Conservation (phyloP, 1,139 yeast species). For the Hyphopichia khmerensis region DNA sequence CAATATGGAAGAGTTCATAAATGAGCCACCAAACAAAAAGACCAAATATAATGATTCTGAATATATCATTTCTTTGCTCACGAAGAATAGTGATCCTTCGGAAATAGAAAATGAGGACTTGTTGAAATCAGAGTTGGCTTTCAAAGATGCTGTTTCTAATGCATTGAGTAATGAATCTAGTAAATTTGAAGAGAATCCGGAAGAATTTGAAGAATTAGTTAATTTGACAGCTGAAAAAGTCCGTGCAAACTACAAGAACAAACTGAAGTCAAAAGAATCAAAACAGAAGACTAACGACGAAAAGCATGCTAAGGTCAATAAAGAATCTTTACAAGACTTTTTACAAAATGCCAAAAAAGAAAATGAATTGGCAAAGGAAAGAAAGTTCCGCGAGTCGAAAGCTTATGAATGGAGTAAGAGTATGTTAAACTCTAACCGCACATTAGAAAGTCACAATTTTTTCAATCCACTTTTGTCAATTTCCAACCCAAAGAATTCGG, state of each 20-base stretch:
- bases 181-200: slow-evolving; percentile 6
- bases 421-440: slow-evolving; percentile 32
- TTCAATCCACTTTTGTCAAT: slow-evolving; percentile 40
- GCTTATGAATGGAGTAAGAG: slow-evolving; percentile 56
- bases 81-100: slow-evolving; percentile 12
- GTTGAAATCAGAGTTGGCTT: slow-evolving; percentile 12
- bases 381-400: slow-evolving; percentile 44
- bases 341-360: slow-evolving; percentile 44
- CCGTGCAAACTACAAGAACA: slow-evolving; percentile 10
- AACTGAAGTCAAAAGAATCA: neutral
- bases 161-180: slow-evolving; percentile 13
- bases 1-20: slow-evolving; percentile 24
- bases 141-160: slow-evolving; percentile 22
- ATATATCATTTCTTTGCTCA: slow-evolving; percentile 15
- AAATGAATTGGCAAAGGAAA: slow-evolving; percentile 39
- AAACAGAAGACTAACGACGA: neutral
- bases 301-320: slow-evolving; percentile 8
- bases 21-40: slow-evolving; percentile 4
- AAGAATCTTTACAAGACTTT: slow-evolving; percentile 31
- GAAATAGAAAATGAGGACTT: slow-evolving; percentile 15
- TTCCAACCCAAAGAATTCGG: neutral
- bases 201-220: slow-evolving; percentile 13
- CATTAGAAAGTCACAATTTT: slow-evolving; percentile 46
- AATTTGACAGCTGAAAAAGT: slow-evolving; percentile 17
- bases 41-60: slow-evolving; percentile 22